Percentiles rank a stretch among this genome's conserved stretches.
Evolutionary conservation across 2,329 filamentous ascomycete genomes (phyloP).

Genomic region (Sarocladiaceae sp.): DNA sequence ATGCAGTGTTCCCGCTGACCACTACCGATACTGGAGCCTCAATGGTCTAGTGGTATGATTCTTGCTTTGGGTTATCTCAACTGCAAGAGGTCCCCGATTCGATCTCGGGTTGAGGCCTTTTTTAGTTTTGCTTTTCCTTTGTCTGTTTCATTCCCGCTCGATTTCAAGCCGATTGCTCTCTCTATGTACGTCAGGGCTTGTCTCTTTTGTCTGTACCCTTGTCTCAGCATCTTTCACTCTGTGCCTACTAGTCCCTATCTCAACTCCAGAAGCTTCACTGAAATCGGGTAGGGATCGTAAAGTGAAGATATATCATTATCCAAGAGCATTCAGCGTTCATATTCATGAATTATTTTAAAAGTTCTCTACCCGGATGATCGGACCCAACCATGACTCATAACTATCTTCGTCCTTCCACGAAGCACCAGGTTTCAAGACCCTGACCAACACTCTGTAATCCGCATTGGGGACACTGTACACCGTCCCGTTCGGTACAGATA

Average conservation of each 20-base stretch:
- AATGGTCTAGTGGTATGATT: constrained; percentile 1
- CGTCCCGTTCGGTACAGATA: not conserved
- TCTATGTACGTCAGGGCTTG: too few species aligned
- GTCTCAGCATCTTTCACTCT: too few species aligned
- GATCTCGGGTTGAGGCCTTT: not conserved
- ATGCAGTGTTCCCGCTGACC: too few species aligned
- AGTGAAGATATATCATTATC: too few species aligned
- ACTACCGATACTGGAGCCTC: not conserved
- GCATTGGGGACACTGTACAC: not conserved
- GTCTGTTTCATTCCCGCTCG: too few species aligned
- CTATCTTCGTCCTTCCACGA: not conserved
- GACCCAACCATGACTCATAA: not conserved
- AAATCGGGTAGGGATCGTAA: too few species aligned
- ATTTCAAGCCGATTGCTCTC: too few species aligned
- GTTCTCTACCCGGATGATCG: not conserved
- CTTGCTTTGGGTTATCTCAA: constrained; percentile 1
- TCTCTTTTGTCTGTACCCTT: too few species aligned
- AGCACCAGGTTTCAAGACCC: not conserved
- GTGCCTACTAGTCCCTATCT: too few species aligned
- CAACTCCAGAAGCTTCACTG: too few species aligned
- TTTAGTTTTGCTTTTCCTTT: not conserved
- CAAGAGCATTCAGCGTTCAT: too few species aligned
- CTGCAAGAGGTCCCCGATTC: constrained; percentile 1
- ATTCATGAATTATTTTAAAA: too few species aligned
- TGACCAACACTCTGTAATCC: not conserved